A percentile compares a stretch with the other conserved stretches of the same genome.
Conservation (phyloP, 2,329 filamentous ascomycete genomes). For the Trichoderma afroharzianum region DNA sequence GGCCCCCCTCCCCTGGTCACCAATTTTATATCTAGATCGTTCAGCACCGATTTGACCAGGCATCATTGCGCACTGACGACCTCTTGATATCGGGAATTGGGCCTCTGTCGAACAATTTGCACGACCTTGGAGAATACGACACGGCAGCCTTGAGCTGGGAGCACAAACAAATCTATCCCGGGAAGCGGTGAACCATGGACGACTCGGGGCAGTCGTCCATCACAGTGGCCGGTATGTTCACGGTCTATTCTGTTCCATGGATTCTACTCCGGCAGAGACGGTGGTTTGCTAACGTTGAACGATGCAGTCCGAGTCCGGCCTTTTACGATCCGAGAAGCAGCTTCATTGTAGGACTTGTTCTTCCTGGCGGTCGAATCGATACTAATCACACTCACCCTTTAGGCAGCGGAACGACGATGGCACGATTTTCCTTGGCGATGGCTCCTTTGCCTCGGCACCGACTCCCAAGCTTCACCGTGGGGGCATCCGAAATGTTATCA, state of each 20-base stretch:
- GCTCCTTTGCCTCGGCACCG: conserved; percentile 83
- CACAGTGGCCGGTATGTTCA: conserved; percentile 51
- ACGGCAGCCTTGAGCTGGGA: background rate
- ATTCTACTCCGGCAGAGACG: background rate
- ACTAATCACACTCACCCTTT: conserved; percentile 7
- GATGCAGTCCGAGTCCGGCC: conserved; percentile 62
- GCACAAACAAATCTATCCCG: background rate
- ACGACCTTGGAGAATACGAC: background rate
- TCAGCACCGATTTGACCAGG: background rate
- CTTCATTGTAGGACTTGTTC: conserved; percentile 64
- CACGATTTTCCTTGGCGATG: conserved; percentile 91
- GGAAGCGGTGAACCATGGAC: conserved; percentile 22
- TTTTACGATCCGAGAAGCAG: conserved; percentile 86
- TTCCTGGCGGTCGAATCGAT: background rate
- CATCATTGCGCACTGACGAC: background rate
- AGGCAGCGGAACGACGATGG: conserved; percentile 73
- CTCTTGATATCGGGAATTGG: background rate
- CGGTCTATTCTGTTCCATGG: background rate
- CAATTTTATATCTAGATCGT: background rate
- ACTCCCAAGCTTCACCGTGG: conserved; percentile 81
- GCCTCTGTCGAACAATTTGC: background rate
- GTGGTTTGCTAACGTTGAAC: conserved; percentile 24
- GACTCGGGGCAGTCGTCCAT: conserved; percentile 49
- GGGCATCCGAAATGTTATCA: conserved; percentile 87
- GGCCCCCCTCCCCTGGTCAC: background rate